Percentiles rank a stretch among this genome's conserved stretches.
Conservation (phyloP, 148 eudicot species). For the Vaccinium corymbosum region DNA sequence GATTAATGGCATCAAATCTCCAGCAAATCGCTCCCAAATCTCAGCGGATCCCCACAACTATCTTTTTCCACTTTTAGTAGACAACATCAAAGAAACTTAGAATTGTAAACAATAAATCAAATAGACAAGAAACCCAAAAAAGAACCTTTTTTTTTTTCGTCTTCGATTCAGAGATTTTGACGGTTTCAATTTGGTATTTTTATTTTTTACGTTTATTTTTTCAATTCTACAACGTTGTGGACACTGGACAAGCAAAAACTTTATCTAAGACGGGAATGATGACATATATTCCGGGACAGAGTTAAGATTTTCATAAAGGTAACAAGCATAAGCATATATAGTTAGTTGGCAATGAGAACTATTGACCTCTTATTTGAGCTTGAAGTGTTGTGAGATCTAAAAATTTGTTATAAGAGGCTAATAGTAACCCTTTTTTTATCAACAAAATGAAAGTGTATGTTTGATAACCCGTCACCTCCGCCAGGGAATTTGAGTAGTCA, state of each 20-base stretch:
- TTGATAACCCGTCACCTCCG: no score
- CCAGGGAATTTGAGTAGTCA: background rate
- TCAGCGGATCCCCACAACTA: background rate
- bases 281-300: background rate
- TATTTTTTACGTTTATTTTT: background rate
- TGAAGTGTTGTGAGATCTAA: background rate
- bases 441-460: no score
- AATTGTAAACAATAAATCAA: background rate
- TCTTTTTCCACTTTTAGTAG: background rate
- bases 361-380: background rate
- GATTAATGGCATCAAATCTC: background rate
- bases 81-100: background rate
- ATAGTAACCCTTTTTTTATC: background rate
- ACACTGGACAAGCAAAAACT: background rate
- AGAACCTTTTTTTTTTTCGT: background rate
- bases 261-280: background rate
- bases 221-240: background rate
- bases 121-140: background rate
- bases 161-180: background rate
- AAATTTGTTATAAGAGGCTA: background rate
- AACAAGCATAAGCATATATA: background rate
- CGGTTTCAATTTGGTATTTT: background rate
- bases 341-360: background rate
- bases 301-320: background rate
- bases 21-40: background rate